Conservation (phyloP, 2,329 filamentous ascomycete species). For the Xylaria sp. region DNA sequence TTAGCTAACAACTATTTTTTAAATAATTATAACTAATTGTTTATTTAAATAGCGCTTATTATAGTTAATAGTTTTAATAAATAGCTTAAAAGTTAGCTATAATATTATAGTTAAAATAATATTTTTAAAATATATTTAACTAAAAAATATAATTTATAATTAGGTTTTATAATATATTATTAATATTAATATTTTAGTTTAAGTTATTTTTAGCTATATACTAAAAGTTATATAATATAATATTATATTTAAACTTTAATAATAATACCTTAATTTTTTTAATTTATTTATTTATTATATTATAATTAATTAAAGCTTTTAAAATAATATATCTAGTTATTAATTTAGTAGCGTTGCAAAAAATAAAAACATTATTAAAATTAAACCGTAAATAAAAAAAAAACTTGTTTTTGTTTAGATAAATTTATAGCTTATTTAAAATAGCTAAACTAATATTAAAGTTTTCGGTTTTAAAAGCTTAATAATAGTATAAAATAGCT, state of each 20-base stretch:
- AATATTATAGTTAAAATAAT: slow-evolving; percentile 2
- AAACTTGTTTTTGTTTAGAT: neutral
- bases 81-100: neutral
- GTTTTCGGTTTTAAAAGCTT: neutral
- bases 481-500: neutral
- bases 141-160: neutral
- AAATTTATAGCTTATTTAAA: neutral
- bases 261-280: neutral
- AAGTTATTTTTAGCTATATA: neutral
- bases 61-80: neutral
- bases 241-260: neutral
- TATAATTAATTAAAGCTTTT: neutral
- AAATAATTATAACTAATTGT: neutral
- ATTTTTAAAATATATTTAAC: neutral
- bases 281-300: neutral
- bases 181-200: neutral
- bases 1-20: neutral
- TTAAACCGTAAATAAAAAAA: neutral
- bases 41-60: neutral
- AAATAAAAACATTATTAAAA: neutral
- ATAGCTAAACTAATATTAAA: neutral
- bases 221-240: neutral
- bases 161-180: neutral
- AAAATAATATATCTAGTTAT: neutral
- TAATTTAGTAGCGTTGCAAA: neutral